Conservation (phyloP, 306 rosid genomes). For the Astragalus membranaceus region DNA sequence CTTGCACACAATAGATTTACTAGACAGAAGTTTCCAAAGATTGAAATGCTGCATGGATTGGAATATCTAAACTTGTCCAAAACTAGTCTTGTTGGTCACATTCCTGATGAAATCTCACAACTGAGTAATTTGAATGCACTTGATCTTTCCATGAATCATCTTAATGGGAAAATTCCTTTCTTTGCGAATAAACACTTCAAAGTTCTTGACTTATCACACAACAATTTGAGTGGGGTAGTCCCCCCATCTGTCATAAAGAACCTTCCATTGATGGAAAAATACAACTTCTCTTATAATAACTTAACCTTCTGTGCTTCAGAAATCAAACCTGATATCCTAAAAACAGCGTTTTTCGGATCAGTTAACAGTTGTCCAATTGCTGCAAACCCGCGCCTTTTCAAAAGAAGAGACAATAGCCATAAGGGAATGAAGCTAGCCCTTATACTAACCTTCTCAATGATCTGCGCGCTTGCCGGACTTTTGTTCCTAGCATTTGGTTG, state of each 20-base stretch:
- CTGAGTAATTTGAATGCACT: conserved; percentile 54
- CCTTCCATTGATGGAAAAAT: conserved; percentile 70
- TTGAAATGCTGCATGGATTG: conserved; percentile 45
- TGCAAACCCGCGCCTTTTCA: conserved; percentile 63
- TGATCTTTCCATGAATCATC: conserved; percentile 78
- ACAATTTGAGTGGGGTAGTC: conserved; percentile 78
- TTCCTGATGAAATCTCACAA: conserved; percentile 57
- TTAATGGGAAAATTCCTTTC: conserved; percentile 55
- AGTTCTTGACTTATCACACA: conserved; percentile 70
- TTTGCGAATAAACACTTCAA: conserved; percentile 39
- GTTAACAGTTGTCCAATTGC: conserved; percentile 84
- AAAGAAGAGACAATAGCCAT: conserved; percentile 32
- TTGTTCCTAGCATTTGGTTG: conserved; percentile 77
- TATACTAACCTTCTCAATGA: conserved; percentile 65
- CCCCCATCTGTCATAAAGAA: conserved; percentile 52
- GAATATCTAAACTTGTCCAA: conserved; percentile 82
- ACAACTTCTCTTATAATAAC: conserved; percentile 88
- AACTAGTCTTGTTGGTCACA: conserved; percentile 57
- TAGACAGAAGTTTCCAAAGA: conserved; percentile 53
- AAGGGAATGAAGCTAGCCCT: conserved; percentile 68
- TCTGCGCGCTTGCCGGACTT: conserved; percentile 65
- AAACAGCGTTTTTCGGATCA: conserved; percentile 60
- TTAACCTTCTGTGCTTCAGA: conserved; percentile 68
- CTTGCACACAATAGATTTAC: conserved; percentile 80
- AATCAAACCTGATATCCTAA: conserved; percentile 39